phyloP scores from a whole-genome alignment of 108 stramenopile species.

The Stephanodiscus minutulus region DNA sequence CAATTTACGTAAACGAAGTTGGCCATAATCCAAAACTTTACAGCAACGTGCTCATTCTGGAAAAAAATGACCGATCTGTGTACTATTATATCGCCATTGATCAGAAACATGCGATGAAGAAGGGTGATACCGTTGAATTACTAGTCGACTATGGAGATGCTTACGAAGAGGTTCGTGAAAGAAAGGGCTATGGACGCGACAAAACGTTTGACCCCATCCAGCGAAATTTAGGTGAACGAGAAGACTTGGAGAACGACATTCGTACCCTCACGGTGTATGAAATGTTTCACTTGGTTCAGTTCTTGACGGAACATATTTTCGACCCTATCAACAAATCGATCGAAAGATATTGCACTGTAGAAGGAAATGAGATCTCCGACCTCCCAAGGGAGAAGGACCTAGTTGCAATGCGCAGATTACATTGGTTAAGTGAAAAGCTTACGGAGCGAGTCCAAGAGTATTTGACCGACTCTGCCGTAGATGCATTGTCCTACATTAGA shows the following conservation, averaged over 20 bases:
- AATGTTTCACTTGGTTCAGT: slow-evolving; percentile 26
- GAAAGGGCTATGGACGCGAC: slow-evolving; percentile 74
- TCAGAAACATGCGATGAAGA: slow-evolving; percentile 47
- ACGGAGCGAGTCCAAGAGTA: slow-evolving; percentile 14
- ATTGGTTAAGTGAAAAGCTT: slow-evolving; percentile 27
- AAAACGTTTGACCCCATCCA: slow-evolving; percentile 44
- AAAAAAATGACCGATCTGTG: slow-evolving; percentile 50
- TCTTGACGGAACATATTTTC: slow-evolving; percentile 28
- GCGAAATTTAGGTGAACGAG: slow-evolving; percentile 63
- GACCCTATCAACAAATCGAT: slow-evolving; percentile 22
- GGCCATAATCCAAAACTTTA: slow-evolving; percentile 51
- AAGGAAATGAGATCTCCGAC: neutral
- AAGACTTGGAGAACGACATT: slow-evolving; percentile 43
- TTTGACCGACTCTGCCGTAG: neutral
- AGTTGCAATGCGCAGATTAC: slow-evolving; percentile 31
- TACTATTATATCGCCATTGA: slow-evolving; percentile 59
- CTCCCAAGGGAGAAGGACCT: slow-evolving; percentile 6
- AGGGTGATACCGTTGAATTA: slow-evolving; percentile 67
- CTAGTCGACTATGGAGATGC: slow-evolving; percentile 60
- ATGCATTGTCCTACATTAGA: neutral
- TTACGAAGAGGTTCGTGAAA: slow-evolving; percentile 69
- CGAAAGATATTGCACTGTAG: no score
- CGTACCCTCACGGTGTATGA: slow-evolving; percentile 24
- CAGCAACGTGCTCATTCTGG: slow-evolving; percentile 55
- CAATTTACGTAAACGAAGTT: slow-evolving; percentile 84